A percentile compares a stretch with the other conserved stretches of the same genome.
Evolutionary conservation across 2,329 filamentous ascomycete genomes (phyloP).

Genomic region (Hymenoscyphus fructigenus): DNA sequence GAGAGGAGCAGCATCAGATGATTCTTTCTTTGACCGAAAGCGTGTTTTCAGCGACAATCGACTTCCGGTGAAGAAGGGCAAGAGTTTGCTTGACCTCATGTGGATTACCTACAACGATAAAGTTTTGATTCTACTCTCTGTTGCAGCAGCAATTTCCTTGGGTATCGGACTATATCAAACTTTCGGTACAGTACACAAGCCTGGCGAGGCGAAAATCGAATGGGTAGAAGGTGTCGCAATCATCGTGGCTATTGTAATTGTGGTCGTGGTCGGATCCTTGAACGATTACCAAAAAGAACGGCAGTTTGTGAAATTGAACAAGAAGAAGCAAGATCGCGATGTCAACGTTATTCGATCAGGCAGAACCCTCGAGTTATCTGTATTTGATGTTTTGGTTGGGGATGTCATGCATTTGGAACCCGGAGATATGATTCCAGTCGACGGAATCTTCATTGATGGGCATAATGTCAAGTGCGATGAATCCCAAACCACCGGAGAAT

Average conservation of each 20-base stretch:
- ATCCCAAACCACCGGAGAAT: constrained; percentile 75
- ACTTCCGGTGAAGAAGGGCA: constrained; percentile 67
- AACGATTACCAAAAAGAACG: constrained; percentile 83
- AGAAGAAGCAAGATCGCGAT: constrained; percentile 72
- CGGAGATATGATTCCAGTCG: constrained; percentile 70
- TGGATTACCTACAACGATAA: constrained; percentile 87
- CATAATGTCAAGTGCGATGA: constrained; percentile 70
- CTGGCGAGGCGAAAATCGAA: constrained; percentile 56
- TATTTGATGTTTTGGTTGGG: constrained; percentile 70
- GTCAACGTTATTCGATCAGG: constrained; percentile 78
- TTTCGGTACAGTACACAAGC: constrained; percentile 52
- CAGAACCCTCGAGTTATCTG: constrained; percentile 64
- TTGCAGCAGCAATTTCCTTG: constrained; percentile 71
- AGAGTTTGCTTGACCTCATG: constrained; percentile 66
- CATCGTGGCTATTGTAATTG: constrained; percentile 72
- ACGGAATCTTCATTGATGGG: constrained; percentile 68
- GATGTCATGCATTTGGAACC: constrained; percentile 73
- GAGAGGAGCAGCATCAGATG: constrained; percentile 15
- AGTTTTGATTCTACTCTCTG: constrained; percentile 68
- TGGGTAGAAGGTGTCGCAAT: constrained; percentile 85
- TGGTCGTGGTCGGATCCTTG: constrained; percentile 72
- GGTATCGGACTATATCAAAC: constrained; percentile 75
- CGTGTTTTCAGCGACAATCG: constrained; percentile 68
- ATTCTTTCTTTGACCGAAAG: constrained; percentile 59
- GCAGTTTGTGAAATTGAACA: constrained; percentile 77